phyloP scores from a whole-genome alignment of 148 eudicot genomes.

The Vaccinium myrtillus region DNA sequence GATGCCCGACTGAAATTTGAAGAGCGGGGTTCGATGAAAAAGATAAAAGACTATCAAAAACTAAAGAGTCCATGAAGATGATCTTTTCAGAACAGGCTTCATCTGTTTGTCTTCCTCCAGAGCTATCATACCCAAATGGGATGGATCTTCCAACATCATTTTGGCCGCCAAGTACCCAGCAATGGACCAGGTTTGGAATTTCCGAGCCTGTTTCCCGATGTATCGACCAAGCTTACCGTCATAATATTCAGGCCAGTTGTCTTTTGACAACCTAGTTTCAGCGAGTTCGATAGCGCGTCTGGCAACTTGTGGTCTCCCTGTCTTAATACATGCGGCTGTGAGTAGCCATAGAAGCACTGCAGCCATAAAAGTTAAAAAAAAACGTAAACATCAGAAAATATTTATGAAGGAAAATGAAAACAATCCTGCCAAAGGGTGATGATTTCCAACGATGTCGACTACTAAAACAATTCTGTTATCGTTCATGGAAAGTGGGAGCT shows the following conservation, averaged over 20 bases:
- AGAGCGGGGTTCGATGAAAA: background rate
- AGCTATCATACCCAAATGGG: constrained; percentile 70
- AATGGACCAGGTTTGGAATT: constrained; percentile 76
- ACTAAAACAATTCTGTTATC: too few relatives aligned
- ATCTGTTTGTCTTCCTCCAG: constrained; percentile 72
- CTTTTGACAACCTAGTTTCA: constrained; percentile 55
- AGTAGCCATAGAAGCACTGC: constrained; percentile 82
- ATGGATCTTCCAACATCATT: constrained; percentile 81
- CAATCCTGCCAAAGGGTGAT: background rate
- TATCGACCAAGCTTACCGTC: constrained; percentile 73
- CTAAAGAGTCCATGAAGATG: constrained; percentile 53
- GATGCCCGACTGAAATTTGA: background rate
- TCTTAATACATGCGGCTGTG: constrained; percentile 78
- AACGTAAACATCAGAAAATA: background rate
- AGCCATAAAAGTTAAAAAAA: constrained; percentile 14
- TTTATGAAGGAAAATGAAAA: background rate
- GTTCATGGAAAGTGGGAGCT: background rate
- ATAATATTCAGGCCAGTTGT: constrained; percentile 83
- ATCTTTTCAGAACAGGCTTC: constrained; percentile 59
- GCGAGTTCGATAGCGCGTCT: constrained; percentile 68
- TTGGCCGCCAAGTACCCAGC: constrained; percentile 85
- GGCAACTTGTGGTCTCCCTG: constrained; percentile 68
- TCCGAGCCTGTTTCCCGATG: constrained; percentile 74
- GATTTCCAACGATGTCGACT: too few relatives aligned
- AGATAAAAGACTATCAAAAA: constrained; percentile 2